Evolutionary conservation across 2,329 filamentous ascomycete species (phyloP).

Genomic region (Penicillium sp.): DNA sequence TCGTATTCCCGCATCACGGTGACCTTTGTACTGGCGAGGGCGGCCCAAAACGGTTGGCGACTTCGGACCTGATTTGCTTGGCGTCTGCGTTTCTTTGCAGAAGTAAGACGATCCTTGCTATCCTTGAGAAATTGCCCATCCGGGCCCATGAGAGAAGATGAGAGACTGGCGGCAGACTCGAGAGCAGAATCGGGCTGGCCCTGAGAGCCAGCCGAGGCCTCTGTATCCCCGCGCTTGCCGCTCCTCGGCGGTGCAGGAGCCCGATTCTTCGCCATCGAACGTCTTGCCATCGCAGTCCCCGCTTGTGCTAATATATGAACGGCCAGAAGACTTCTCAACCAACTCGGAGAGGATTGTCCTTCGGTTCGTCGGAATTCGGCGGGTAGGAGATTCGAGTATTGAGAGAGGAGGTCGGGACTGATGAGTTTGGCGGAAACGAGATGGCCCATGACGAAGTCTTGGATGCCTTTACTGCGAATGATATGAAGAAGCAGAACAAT

Average conservation of each 20-base stretch:
- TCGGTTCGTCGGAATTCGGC: conserved; percentile 44
- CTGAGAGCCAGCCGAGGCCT: conserved; percentile 45
- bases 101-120: conserved; percentile 58
- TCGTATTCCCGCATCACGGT: conserved; percentile 91
- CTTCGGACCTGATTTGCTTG: conserved; percentile 88
- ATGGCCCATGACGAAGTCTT: conserved; percentile 51
- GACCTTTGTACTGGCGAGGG: conserved; percentile 92
- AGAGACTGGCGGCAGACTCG: conserved; percentile 43
- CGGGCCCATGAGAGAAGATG: conserved; percentile 37
- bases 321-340: conserved; percentile 48
- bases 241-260: conserved; percentile 40
- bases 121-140: conserved; percentile 52
- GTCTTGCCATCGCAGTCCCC: conserved; percentile 47
- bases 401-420: conserved; percentile 42
- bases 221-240: conserved; percentile 46
- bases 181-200: conserved; percentile 43
- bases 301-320: conserved; percentile 51
- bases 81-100: conserved; percentile 79
- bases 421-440: conserved; percentile 46
- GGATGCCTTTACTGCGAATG: conserved; percentile 46
- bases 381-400: conserved; percentile 45
- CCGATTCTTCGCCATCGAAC: conserved; percentile 47
- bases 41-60: conserved; percentile 90
- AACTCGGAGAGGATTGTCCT: conserved; percentile 43
- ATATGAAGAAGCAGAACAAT: conserved; percentile 48